phyloP scores from a whole-genome alignment of 1,139 yeast species.

The Pichia cactophila region DNA sequence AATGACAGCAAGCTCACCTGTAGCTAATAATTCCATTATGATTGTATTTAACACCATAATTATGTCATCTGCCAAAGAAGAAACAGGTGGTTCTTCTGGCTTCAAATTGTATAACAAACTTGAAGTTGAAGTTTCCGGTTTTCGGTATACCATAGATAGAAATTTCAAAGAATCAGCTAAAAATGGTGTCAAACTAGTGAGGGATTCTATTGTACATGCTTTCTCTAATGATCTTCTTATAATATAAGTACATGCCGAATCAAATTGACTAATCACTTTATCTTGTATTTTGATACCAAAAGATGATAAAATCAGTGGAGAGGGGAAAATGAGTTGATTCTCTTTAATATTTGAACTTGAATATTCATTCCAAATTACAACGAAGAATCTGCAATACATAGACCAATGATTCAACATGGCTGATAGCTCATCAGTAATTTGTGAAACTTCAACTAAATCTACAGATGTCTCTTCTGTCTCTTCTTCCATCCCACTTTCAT shows the following conservation, averaged over 20 bases:
- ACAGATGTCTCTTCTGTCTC: slow-evolving; percentile 11
- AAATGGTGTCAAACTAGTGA: slow-evolving; percentile 41
- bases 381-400: slow-evolving; percentile 68
- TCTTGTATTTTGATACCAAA: slow-evolving; percentile 52
- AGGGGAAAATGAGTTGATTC: slow-evolving; percentile 34
- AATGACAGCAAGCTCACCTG: slow-evolving; percentile 52
- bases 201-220: slow-evolving; percentile 71
- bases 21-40: slow-evolving; percentile 48
- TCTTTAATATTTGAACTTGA: slow-evolving; percentile 12
- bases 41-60: slow-evolving; percentile 66
- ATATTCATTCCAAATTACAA: slow-evolving; percentile 53
- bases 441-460: slow-evolving; percentile 47
- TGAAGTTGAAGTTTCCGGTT: slow-evolving; percentile 16
- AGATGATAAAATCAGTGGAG: slow-evolving; percentile 50
- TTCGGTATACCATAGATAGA: slow-evolving; percentile 17
- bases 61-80: slow-evolving; percentile 84
- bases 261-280: slow-evolving; percentile 54
- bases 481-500: slow-evolving; percentile 17
- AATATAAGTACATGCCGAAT: slow-evolving; percentile 55
- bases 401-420: slow-evolving; percentile 82
- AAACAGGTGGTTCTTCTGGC: slow-evolving; percentile 58
- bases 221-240: slow-evolving; percentile 75
- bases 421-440: slow-evolving; percentile 59
- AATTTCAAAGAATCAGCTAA: slow-evolving; percentile 22
- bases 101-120: slow-evolving; percentile 19